Evolutionary conservation across 805 yeast genomes (phyloP), one percentile per base, ranked within the genome.

Genomic region (Pichia nakasei): DNA sequence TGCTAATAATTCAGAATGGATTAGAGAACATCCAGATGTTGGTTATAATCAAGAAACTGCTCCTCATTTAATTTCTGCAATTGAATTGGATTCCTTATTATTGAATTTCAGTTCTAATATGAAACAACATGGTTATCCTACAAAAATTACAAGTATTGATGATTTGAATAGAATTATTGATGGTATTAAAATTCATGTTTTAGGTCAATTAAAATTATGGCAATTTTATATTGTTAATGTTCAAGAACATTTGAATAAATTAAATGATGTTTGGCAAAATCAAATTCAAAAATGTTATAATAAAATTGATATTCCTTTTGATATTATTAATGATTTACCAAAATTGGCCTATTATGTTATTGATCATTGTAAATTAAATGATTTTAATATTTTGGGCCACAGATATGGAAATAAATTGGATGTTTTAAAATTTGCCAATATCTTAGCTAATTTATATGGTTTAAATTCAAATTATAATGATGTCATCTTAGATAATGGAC

Each of bases 41-140:
- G 97, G 97, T 9, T 91, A 91, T 64, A 85, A 86, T 46, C 72
- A 72, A 22, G 74, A 73, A 41, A 89, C 96, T 3, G 95, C 97
- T 2, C 97, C 97, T 5, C 96, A 91, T 64, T 71, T 91, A 49
- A 69, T 59, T 13, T 65, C 95, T 3, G 97, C 97, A 1, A 81
- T 88, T 35, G 96, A 82, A 54, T 72, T 91, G 45, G 98, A 91
- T 60, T 68, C 64, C 17, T 68, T 71, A n/a, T 67, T 89, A 39
- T 58, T 82, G 18, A 74, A 79, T 17, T 87, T 82, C 52, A 84
- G 95, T 35, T 58, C 59, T 3, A 62, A 72, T 4, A 68, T 91
- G 66, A 65, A 62, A 34, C 58, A 69, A 35, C 69, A 75, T 37
- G 85, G 84, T 0, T 78, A 75, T 44, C 88, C 95, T 6, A 71